phyloP scores from a whole-genome alignment of 352 stramenopile genomes.

The Globisporangium parvum region DNA sequence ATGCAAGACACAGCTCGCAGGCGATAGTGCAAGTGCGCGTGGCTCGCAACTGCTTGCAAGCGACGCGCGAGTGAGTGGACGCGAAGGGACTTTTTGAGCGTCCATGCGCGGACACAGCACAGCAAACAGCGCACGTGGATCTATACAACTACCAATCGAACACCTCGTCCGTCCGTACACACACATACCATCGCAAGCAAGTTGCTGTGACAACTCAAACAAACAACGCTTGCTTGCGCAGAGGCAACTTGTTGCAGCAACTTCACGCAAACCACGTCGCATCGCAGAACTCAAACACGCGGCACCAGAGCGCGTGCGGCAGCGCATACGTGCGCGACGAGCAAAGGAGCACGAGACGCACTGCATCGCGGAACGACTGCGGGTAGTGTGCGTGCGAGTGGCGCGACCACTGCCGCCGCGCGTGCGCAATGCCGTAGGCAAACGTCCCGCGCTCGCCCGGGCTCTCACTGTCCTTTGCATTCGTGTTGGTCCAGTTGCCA shows the following conservation, averaged over 20 bases:
- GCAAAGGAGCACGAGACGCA: slow-evolving; percentile 39
- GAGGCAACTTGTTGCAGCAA: too few relatives aligned
- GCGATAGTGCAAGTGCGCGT: too few relatives aligned
- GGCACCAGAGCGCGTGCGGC: slow-evolving; percentile 38
- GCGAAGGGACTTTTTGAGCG: too few relatives aligned
- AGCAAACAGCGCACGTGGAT: too few relatives aligned
- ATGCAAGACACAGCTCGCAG: too few relatives aligned
- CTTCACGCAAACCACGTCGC: slow-evolving; percentile 40
- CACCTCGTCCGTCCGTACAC: too few relatives aligned
- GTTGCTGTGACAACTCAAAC: too few relatives aligned
- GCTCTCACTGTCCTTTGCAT: slow-evolving; percentile 19
- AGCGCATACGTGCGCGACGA: slow-evolving; percentile 35
- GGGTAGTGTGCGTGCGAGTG: slow-evolving; percentile 43
- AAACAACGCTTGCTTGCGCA: neutral
- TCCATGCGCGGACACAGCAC: too few relatives aligned
- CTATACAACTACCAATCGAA: too few relatives aligned
- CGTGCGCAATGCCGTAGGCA: slow-evolving; percentile 37
- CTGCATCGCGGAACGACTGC: slow-evolving; percentile 24
- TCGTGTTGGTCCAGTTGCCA: slow-evolving; percentile 44
- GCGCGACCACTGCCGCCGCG: slow-evolving; percentile 36
- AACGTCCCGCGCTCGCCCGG: slow-evolving; percentile 54
- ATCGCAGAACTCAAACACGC: slow-evolving; percentile 49
- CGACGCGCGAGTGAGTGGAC: too few relatives aligned
- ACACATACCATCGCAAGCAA: too few relatives aligned
- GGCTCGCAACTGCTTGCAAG: too few relatives aligned